phyloP scores from a whole-genome alignment of 495 filamentous ascomycete genomes.

The Podospora fimiseda region DNA sequence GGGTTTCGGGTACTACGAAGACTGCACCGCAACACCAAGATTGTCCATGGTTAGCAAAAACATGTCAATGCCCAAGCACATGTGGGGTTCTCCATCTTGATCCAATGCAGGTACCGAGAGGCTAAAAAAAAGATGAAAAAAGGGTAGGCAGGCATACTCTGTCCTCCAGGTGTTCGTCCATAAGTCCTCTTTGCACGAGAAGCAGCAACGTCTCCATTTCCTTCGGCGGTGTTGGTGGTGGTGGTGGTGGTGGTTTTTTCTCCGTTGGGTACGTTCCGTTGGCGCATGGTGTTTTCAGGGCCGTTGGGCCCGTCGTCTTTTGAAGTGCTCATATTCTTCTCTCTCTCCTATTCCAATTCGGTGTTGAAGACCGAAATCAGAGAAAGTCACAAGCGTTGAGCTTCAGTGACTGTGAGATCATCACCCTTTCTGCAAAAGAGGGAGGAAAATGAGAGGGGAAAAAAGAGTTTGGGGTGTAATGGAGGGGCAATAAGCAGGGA shows the following conservation, averaged over 20 bases:
- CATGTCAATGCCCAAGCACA: background rate
- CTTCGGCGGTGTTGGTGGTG: background rate
- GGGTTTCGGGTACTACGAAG: constrained; percentile 91
- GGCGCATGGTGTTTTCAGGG: constrained; percentile 20
- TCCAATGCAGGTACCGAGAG: background rate
- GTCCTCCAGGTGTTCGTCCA: constrained; percentile 87
- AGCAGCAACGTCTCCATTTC: constrained; percentile 6
- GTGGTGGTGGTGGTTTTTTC: background rate
- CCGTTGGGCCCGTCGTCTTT: constrained; percentile 14
- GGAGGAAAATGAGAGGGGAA: background rate
- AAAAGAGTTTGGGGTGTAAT: constrained; percentile 7
- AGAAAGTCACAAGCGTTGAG: constrained; percentile 15
- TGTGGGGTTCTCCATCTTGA: background rate
- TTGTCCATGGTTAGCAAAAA: background rate
- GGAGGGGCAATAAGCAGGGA: background rate
- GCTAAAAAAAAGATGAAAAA: background rate
- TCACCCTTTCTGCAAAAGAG: background rate
- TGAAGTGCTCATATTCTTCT: constrained; percentile 21
- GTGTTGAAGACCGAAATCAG: constrained; percentile 23
- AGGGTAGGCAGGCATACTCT: constrained; percentile 51
- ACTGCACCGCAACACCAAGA: constrained; percentile 45
- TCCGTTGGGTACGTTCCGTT: constrained; percentile 11
- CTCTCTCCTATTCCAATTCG: constrained; percentile 6
- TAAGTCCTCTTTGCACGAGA: constrained; percentile 61
- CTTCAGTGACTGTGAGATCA: constrained; percentile 9